These are phyloP conservation scores for Gonium pectorale DNA, from an alignment of 139 green algal genomes.

Conservation along the genomic window DNA sequence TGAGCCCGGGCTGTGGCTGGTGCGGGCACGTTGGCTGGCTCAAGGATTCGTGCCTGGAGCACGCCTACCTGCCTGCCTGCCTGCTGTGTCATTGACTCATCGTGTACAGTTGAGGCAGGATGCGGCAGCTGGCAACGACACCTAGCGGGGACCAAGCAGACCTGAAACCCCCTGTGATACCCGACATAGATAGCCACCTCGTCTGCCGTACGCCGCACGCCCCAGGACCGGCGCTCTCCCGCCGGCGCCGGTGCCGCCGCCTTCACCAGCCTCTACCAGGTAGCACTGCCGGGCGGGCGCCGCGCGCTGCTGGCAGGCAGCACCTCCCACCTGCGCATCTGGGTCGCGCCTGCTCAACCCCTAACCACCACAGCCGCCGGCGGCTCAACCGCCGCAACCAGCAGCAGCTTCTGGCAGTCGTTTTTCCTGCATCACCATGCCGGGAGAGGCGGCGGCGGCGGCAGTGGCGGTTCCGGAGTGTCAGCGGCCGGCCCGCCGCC, in stretches of 20 bases:
- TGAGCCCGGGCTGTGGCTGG: too few relatives aligned
- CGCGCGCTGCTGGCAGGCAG: slow-evolving; percentile 74
- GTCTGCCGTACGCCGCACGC: too few relatives aligned
- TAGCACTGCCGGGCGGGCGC: slow-evolving; percentile 6
- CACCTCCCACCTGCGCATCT: slow-evolving; percentile 67
- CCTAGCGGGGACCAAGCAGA: too few relatives aligned
- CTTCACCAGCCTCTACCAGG: slow-evolving; percentile 31
- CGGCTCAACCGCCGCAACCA: neutral
- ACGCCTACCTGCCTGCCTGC: too few relatives aligned
- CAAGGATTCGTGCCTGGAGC: too few relatives aligned
- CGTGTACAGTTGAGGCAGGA: too few relatives aligned
- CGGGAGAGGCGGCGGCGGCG: neutral
- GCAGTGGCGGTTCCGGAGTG: neutral
- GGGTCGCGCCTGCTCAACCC: neutral
- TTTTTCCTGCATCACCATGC: neutral
- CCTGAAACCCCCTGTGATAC: too few relatives aligned
- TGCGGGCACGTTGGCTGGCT: too few relatives aligned
- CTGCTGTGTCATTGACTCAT: too few relatives aligned
- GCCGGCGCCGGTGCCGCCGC: neutral
- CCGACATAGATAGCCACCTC: too few relatives aligned
- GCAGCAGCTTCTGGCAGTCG: neutral
- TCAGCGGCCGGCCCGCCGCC: neutral
- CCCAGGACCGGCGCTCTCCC: slow-evolving; percentile 11
- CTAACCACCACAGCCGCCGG: neutral
- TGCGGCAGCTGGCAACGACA: too few relatives aligned